These are phyloP conservation scores for Neurospora sp. DNA, from an alignment of 495 filamentous ascomycete genomes.

Conservation along the genomic window DNA sequence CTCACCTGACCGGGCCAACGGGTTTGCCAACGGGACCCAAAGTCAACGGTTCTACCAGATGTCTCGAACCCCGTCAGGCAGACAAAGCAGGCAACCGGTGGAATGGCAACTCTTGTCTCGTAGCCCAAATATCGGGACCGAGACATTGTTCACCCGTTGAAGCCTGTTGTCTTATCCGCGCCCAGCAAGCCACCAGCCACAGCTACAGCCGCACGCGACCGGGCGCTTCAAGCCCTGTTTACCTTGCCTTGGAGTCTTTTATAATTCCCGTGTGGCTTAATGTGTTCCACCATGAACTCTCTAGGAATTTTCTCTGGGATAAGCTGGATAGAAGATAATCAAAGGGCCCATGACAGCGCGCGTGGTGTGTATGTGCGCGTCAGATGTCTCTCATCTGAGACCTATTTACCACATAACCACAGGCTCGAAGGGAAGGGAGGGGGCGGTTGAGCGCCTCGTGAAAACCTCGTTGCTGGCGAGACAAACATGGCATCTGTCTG, in stretches of 20 bases:
- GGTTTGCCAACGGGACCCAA: not conserved
- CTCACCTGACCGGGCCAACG: not conserved
- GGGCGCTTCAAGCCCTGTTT: not conserved
- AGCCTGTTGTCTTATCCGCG: not conserved
- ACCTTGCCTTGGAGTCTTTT: not conserved
- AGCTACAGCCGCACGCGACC: not conserved
- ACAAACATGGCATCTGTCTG: not conserved
- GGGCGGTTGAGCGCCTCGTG: not conserved
- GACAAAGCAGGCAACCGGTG: not conserved
- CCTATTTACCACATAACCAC: not conserved
- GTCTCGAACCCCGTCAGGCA: not conserved
- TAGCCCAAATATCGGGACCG: not conserved
- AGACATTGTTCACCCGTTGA: not conserved
- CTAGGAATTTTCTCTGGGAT: not conserved
- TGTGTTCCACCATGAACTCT: not conserved
- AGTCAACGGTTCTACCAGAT: not conserved
- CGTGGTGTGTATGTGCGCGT: not conserved
- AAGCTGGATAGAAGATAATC: not conserved
- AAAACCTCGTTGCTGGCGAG: not conserved
- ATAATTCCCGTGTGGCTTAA: not conserved
- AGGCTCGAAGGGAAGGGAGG: not conserved
- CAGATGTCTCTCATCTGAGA: not conserved
- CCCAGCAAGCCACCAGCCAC: not conserved
- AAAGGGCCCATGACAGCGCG: not conserved
- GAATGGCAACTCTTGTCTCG: not conserved